A percentile compares a stretch with the other conserved stretches of the same genome.
Conservation (phyloP, 306 rosid species). For the Lagenaria siceraria region DNA sequence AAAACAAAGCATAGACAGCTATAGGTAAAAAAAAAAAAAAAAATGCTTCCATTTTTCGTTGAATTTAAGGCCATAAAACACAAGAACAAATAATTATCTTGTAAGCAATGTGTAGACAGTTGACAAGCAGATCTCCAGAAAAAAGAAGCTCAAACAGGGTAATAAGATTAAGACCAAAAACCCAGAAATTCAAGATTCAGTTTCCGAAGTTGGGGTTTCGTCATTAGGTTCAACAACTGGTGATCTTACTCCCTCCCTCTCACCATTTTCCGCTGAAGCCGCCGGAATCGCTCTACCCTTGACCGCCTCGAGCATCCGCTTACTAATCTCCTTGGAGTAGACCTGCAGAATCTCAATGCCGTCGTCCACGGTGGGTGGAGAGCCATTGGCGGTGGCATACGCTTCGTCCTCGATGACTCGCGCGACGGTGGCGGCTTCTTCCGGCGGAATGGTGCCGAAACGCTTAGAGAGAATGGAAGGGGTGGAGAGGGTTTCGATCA, state of each 20-base stretch:
- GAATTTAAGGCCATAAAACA: background rate
- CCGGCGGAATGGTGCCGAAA: slow-evolving; percentile 53
- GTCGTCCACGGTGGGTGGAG: slow-evolving; percentile 44
- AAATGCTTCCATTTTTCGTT: background rate
- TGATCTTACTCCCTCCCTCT: slow-evolving; percentile 4
- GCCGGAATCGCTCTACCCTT: slow-evolving; percentile 34
- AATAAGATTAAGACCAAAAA: background rate
- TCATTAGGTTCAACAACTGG: background rate
- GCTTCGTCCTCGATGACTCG: slow-evolving; percentile 69
- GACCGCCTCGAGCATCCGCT: slow-evolving; percentile 78
- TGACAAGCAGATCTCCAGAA: background rate
- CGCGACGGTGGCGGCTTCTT: slow-evolving; percentile 48
- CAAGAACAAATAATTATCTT: background rate
- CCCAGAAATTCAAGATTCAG: background rate
- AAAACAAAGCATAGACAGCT: background rate
- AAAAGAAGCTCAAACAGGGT: background rate
- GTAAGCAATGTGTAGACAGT: background rate
- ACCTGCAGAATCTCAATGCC: slow-evolving; percentile 91
- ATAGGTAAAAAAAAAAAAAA: background rate
- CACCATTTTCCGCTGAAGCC: slow-evolving; percentile 28
- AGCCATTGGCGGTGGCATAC: slow-evolving; percentile 39
- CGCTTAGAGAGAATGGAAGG: slow-evolving; percentile 87
- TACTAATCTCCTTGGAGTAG: slow-evolving; percentile 94
- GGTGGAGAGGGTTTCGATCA: slow-evolving; percentile 68
- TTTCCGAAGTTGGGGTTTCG: background rate